phyloP scores from a whole-genome alignment of 2,329 filamentous ascomycete genomes.

The Grosmannia serpens region DNA sequence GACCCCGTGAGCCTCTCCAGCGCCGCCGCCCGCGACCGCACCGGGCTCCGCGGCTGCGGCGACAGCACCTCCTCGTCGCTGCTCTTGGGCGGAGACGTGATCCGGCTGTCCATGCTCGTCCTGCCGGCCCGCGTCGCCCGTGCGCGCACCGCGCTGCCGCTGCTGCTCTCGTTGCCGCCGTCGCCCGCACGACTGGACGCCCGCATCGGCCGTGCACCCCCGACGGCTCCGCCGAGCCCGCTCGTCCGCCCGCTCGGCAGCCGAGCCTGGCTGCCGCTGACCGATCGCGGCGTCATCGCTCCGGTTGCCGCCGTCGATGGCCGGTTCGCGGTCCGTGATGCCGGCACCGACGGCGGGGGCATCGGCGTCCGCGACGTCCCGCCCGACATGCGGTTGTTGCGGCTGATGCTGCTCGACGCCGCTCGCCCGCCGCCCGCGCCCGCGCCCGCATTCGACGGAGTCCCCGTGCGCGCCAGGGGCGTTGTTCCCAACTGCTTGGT shows the following conservation, averaged over 20 bases:
- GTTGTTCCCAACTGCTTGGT: slow-evolving; percentile 57
- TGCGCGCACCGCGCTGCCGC: not conserved
- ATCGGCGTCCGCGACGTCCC: slow-evolving; percentile 49
- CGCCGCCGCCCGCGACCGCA: slow-evolving; percentile 35
- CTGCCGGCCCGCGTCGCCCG: slow-evolving; percentile 25
- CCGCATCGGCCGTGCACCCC: slow-evolving; percentile 21
- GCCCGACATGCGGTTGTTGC: slow-evolving; percentile 39
- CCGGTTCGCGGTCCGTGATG: slow-evolving; percentile 27
- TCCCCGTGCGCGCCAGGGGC: slow-evolving; percentile 51
- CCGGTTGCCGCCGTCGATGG: slow-evolving; percentile 29
- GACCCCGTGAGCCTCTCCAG: slow-evolving; percentile 37
- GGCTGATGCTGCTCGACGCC: not conserved
- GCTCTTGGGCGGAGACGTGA: slow-evolving; percentile 31
- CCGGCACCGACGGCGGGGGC: slow-evolving; percentile 49
- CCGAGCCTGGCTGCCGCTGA: slow-evolving; percentile 9
- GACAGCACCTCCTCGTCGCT: slow-evolving; percentile 39
- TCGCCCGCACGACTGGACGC: slow-evolving; percentile 31
- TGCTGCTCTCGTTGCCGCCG: slow-evolving; percentile 26
- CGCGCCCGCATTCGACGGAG: slow-evolving; percentile 45
- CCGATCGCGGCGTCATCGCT: slow-evolving; percentile 15
- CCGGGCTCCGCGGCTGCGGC: slow-evolving; percentile 38
- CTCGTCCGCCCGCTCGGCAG: not conserved
- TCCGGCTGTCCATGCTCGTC: slow-evolving; percentile 16
- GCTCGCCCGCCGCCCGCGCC: not conserved
- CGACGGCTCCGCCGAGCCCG: slow-evolving; percentile 20